Conservation (phyloP, 768 basidiomycete species). For the Phanerochaete sordida region DNA sequence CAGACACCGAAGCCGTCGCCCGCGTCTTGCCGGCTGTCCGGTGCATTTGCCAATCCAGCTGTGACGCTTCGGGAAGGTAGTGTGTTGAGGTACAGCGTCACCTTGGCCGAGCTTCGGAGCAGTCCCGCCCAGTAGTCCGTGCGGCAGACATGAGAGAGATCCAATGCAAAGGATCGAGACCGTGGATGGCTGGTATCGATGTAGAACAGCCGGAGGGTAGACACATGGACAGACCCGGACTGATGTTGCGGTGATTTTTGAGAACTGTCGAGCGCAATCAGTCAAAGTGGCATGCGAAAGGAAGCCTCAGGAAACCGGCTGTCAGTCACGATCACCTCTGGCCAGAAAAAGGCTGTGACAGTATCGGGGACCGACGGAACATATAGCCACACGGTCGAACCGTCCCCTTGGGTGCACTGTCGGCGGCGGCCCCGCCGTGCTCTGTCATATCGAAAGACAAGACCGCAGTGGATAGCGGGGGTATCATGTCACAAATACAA, state of each 20-base stretch:
- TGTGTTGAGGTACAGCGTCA: slow-evolving; percentile 66
- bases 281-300: neutral
- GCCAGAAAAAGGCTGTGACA: no score
- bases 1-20: slow-evolving; percentile 50
- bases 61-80: neutral
- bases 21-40: slow-evolving; percentile 24
- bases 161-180: slow-evolving; percentile 63
- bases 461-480: no score
- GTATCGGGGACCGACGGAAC: no score
- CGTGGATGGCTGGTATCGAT: slow-evolving; percentile 49
- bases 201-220: slow-evolving; percentile 86
- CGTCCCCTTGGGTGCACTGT: no score
- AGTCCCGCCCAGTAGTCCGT: slow-evolving; percentile 91
- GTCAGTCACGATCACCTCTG: no score
- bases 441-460: no score
- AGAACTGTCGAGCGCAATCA: slow-evolving; percentile 40
- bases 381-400: no score
- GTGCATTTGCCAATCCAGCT: slow-evolving; percentile 16
- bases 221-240: slow-evolving; percentile 65
- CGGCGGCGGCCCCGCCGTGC: no score
- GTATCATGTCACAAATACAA: no score
- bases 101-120: slow-evolving; percentile 85
- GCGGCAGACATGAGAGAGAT: slow-evolving; percentile 60
- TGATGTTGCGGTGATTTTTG: slow-evolving; percentile 85
- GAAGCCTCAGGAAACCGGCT: no score